Evolutionary conservation across 2,329 filamentous ascomycete genomes (phyloP).

Genomic region (Colletotrichum echinochloae): DNA sequence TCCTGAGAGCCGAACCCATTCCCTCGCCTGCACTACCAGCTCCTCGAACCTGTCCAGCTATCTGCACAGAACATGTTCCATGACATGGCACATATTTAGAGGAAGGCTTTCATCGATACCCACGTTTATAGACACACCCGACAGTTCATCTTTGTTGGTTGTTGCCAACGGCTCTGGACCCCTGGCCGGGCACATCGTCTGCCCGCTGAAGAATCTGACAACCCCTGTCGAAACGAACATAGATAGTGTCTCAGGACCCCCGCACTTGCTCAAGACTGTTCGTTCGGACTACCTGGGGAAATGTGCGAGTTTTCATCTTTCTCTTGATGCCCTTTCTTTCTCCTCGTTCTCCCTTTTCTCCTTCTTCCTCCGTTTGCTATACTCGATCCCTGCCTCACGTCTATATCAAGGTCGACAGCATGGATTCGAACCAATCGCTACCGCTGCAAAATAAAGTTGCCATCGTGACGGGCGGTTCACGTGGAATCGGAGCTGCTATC

Average conservation of each 20-base stretch:
- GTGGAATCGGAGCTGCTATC: conserved; percentile 70
- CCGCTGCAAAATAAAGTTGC: conserved; percentile 46
- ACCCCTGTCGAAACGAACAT: background rate
- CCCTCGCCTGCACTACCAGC: background rate
- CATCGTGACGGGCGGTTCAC: conserved; percentile 52
- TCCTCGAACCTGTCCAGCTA: too few relatives aligned
- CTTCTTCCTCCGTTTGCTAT: background rate
- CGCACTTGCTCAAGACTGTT: background rate
- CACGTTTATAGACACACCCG: too few relatives aligned
- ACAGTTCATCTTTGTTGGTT: background rate
- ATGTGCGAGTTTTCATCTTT: background rate
- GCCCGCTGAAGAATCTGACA: background rate
- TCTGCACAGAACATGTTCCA: background rate
- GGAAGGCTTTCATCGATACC: accelerated
- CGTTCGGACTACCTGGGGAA: background rate
- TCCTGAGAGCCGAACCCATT: too few relatives aligned
- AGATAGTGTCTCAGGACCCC: background rate
- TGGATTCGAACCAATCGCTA: conserved; percentile 5
- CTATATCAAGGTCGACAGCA: background rate
- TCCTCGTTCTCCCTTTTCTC: background rate
- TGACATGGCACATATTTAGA: background rate
- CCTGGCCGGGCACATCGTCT: background rate
- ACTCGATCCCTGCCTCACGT: background rate
- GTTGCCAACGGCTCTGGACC: background rate
- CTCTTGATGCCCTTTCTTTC: background rate